A percentile compares a stretch with the other conserved stretches of the same genome.
phyloP scores from a whole-genome alignment of 2,329 filamentous ascomycete genomes.

The Meredithiella fracta region DNA sequence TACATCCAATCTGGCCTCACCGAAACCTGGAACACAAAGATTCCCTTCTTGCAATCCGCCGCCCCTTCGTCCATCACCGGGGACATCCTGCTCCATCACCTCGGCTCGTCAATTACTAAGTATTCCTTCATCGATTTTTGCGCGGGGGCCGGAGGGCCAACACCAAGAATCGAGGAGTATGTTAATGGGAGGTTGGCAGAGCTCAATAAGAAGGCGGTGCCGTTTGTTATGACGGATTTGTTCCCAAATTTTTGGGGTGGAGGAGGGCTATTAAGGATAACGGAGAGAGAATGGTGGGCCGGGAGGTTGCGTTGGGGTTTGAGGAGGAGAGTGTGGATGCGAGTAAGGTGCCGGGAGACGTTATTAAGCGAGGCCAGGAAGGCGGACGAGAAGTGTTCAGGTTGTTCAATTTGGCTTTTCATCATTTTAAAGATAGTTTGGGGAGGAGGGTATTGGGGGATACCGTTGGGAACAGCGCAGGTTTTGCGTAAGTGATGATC shows the following conservation, averaged over 20 bases:
- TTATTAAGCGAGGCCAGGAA: slow-evolving; percentile 23
- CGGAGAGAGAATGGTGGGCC: slow-evolving; percentile 25
- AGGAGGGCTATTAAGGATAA: slow-evolving; percentile 22
- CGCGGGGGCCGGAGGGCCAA: slow-evolving; percentile 56
- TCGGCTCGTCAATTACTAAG: slow-evolving; percentile 29
- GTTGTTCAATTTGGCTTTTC: slow-evolving; percentile 59
- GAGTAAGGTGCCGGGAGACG: slow-evolving; percentile 35
- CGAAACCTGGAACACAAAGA: slow-evolving; percentile 42
- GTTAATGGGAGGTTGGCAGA: slow-evolving; percentile 28
- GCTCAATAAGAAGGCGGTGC: slow-evolving; percentile 17
- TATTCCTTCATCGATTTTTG: slow-evolving; percentile 62
- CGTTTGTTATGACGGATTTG: slow-evolving; percentile 49
- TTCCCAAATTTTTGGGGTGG: slow-evolving; percentile 50
- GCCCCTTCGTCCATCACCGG: slow-evolving; percentile 47
- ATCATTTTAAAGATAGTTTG: slow-evolving; percentile 54
- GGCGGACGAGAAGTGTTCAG: slow-evolving; percentile 41
- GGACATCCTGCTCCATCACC: slow-evolving; percentile 33
- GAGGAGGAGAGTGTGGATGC: slow-evolving; percentile 49
- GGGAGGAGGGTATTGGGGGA: slow-evolving; percentile 46
- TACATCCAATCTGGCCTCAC: slow-evolving; percentile 50
- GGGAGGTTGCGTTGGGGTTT: slow-evolving; percentile 32
- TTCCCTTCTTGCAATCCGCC: slow-evolving; percentile 39
- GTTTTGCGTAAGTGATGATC: slow-evolving; percentile 31
- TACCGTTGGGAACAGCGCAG: slow-evolving; percentile 47
- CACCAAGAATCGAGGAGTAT: slow-evolving; percentile 42